Percentiles rank a stretch among this genome's conserved stretches.
These are phyloP conservation scores for Acanthamoeba royreba DNA, from an alignment of 208 protist species.

Conservation along the genomic window DNA sequence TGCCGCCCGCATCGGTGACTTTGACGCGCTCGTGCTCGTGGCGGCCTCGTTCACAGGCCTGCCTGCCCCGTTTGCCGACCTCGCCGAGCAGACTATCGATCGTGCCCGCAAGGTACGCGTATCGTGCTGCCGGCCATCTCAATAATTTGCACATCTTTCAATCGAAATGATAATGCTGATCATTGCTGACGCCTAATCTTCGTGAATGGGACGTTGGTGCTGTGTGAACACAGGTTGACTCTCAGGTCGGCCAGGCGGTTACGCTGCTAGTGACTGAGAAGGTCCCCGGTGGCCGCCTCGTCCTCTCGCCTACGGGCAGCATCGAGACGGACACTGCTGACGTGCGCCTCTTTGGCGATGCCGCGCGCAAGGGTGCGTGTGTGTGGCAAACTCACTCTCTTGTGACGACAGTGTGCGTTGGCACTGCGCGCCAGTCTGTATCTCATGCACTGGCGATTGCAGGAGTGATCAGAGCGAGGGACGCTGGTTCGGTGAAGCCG, in stretches of 20 bases:
- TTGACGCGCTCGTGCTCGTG: background rate
- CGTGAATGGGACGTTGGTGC: no score
- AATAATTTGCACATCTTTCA: background rate
- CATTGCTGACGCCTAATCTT: no score
- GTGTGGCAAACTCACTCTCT: no score
- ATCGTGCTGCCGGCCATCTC: no score
- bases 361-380: background rate
- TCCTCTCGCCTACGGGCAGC: slow-evolving; percentile 33
- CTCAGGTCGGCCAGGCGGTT: background rate
- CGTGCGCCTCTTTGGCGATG: slow-evolving; percentile 43
- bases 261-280: background rate
- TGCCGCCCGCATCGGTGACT: background rate
- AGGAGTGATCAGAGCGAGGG: background rate
- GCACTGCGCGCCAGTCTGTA: background rate
- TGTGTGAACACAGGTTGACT: background rate
- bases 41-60: background rate
- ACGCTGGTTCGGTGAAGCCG: background rate
- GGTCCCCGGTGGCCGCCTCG: slow-evolving; percentile 5
- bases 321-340: slow-evolving; percentile 46
- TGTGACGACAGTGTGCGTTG: background rate
- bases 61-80: background rate
- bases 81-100: background rate
- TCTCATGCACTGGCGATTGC: no score
- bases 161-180: background rate
- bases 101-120: background rate